These are phyloP conservation scores for Penicillium oxalicum DNA, from an alignment of 2,329 filamentous ascomycete species.

Conservation along the genomic window DNA sequence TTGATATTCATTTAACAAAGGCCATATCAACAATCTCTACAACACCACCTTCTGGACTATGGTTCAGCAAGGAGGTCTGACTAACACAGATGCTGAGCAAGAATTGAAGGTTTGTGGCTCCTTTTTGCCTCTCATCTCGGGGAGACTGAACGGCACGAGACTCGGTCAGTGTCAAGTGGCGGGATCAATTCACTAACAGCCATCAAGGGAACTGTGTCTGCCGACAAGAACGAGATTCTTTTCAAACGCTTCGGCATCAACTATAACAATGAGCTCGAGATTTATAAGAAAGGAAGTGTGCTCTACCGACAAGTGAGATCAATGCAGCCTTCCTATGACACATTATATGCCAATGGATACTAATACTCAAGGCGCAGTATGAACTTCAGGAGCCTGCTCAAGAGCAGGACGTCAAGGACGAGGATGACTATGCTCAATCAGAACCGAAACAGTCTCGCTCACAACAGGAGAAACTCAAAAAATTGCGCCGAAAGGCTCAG, in stretches of 20 bases:
- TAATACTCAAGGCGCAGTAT: conserved; percentile 48
- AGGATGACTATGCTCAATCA: conserved; percentile 14
- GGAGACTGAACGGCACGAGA: no score
- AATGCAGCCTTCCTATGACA: neutral
- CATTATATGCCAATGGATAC: conserved; percentile 2
- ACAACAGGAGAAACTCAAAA: conserved; percentile 77
- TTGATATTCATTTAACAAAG: conserved; percentile 38
- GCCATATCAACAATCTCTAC: conserved; percentile 97
- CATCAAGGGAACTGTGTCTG: conserved; percentile 70
- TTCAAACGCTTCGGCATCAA: conserved; percentile 87
- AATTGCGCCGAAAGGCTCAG: conserved; percentile 70
- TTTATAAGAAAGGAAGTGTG: conserved; percentile 89
- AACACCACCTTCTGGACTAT: conserved; percentile 96
- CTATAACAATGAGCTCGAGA: conserved; percentile 93
- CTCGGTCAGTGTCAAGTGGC: no score
- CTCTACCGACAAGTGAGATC: conserved; percentile 67
- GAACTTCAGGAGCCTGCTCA: conserved; percentile 57
- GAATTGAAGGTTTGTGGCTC: conserved; percentile 59
- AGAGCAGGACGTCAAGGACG: conserved; percentile 18
- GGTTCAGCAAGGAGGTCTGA: conserved; percentile 70
- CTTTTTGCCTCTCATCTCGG: neutral
- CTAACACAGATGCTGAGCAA: conserved; percentile 71
- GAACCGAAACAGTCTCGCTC: conserved; percentile 62
- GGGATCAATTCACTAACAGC: neutral
- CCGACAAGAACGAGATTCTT: conserved; percentile 93